Evolutionary conservation across 208 protist genomes (phyloP).

Genomic region (Porcisia hertigi): DNA sequence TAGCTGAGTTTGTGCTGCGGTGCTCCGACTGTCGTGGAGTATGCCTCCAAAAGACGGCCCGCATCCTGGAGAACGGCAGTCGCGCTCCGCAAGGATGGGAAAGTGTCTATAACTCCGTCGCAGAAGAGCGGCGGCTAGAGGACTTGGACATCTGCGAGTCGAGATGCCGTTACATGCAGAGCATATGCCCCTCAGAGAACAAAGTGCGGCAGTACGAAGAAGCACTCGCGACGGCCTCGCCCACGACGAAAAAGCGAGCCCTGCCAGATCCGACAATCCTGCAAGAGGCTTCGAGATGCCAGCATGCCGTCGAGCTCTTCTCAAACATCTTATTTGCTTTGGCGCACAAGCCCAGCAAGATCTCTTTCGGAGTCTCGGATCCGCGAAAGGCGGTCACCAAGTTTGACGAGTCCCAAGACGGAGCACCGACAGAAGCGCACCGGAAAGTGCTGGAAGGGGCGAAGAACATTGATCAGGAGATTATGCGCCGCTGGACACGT

Average conservation of each 20-base stretch:
- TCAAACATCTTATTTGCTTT: constrained; percentile 57
- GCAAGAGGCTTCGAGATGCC: constrained; percentile 64
- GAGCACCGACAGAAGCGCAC: constrained; percentile 45
- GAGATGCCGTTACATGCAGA: constrained; percentile 42
- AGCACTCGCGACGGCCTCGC: neutral
- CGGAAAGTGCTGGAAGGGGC: constrained; percentile 51
- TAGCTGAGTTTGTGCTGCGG: constrained; percentile 59
- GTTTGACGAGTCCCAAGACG: constrained; percentile 18
- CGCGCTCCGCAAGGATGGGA: constrained; percentile 73
- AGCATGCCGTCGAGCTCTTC: constrained; percentile 60
- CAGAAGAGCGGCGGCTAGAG: constrained; percentile 49
- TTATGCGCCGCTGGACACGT: constrained; percentile 55
- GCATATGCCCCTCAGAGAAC: constrained; percentile 37
- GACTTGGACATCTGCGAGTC: constrained; percentile 54
- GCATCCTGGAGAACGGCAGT: constrained; percentile 61
- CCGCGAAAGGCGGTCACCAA: constrained; percentile 2
- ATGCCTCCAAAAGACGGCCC: constrained; percentile 57
- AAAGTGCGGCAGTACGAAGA: constrained; percentile 45
- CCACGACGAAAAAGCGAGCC: constrained; percentile 9
- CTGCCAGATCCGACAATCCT: constrained; percentile 21
- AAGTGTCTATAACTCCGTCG: constrained; percentile 45
- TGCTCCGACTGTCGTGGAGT: constrained; percentile 61
- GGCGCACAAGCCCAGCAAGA: constrained; percentile 83
- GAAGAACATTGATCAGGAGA: constrained; percentile 45
- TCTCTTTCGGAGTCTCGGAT: constrained; percentile 39